Conservation (phyloP, 2,329 filamentous ascomycete genomes). For the Ophiostoma perfectum region DNA sequence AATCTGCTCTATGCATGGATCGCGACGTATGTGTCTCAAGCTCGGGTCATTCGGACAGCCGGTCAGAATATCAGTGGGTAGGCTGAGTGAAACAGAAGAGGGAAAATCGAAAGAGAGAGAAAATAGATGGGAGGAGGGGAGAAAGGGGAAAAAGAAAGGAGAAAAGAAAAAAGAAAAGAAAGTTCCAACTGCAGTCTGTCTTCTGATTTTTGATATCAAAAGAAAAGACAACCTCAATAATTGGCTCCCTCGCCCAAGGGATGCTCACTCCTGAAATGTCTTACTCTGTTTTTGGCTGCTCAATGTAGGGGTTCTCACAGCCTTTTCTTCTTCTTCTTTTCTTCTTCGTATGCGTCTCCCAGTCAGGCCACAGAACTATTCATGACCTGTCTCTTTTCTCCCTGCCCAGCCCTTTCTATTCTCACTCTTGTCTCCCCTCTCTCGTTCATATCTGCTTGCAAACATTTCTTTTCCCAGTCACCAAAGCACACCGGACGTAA, state of each 20-base stretch:
- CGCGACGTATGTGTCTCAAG: background rate
- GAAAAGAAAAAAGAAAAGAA: background rate
- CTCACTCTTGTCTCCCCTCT: too few relatives aligned
- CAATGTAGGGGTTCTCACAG: too few relatives aligned
- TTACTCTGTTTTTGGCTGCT: background rate
- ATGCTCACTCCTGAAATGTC: background rate
- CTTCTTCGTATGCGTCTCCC: too few relatives aligned
- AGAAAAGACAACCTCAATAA: background rate
- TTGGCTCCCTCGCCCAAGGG: background rate
- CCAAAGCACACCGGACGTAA: too few relatives aligned
- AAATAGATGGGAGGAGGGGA: background rate
- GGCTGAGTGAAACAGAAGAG: background rate
- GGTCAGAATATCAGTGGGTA: background rate
- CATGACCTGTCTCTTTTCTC: too few relatives aligned
- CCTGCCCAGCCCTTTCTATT: too few relatives aligned
- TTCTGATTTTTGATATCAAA: background rate
- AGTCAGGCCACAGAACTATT: too few relatives aligned
- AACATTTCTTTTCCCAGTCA: too few relatives aligned
- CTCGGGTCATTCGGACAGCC: background rate
- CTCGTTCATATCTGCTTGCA: too few relatives aligned
- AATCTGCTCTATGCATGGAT: too few relatives aligned
- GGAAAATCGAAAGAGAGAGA: background rate
- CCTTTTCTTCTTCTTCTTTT: too few relatives aligned
- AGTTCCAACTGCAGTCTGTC: too few relatives aligned
- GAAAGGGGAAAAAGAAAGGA: background rate